Evolutionary conservation across 768 basidiomycete genomes (phyloP).

Genomic region (Lyophyllum decastes): DNA sequence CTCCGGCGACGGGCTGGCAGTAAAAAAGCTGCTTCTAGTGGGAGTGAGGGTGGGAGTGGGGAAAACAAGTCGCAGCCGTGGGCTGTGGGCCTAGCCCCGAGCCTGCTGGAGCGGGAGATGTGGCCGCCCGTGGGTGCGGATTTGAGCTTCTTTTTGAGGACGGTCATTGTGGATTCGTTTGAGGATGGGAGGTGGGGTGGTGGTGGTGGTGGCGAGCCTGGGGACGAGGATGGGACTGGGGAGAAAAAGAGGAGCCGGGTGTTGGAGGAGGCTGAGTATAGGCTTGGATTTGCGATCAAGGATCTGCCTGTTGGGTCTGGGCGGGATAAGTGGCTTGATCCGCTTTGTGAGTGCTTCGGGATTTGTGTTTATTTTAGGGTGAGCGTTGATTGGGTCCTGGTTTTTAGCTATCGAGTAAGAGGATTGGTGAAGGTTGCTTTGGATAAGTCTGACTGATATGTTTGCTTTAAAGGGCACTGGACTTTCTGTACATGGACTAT

Average conservation of each 20-base stretch:
- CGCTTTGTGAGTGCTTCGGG: slow-evolving; percentile 62
- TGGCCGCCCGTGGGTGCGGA: slow-evolving; percentile 92
- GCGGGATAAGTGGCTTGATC: slow-evolving; percentile 79
- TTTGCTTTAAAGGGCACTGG: slow-evolving; percentile 61
- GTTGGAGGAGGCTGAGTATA: slow-evolving; percentile 66
- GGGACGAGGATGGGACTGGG: slow-evolving; percentile 20
- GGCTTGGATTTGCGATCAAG: slow-evolving; percentile 83
- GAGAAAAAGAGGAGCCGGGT: slow-evolving; percentile 25
- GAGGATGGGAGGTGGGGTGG: slow-evolving; percentile 29
- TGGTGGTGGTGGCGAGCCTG: slow-evolving; percentile 20
- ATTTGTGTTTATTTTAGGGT: background rate
- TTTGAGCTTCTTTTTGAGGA: slow-evolving; percentile 78
- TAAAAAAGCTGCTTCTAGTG: slow-evolving; percentile 22
- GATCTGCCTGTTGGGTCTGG: slow-evolving; percentile 67
- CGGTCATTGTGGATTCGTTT: slow-evolving; percentile 83
- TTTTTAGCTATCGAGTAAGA: slow-evolving; percentile 51
- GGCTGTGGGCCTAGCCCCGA: slow-evolving; percentile 74
- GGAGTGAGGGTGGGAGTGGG: slow-evolving; percentile 5
- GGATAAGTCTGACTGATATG: slow-evolving; percentile 8
- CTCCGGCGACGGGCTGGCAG: slow-evolving; percentile 29
- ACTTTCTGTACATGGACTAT: slow-evolving; percentile 90
- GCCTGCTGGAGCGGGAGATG: slow-evolving; percentile 67
- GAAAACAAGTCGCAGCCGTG: slow-evolving; percentile 35
- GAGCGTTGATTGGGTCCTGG: background rate
- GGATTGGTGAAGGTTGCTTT: background rate